Base-by-base conservation (phyloP, 805 yeast genomes). In the Sugiyamaella smithiae region DNA sequence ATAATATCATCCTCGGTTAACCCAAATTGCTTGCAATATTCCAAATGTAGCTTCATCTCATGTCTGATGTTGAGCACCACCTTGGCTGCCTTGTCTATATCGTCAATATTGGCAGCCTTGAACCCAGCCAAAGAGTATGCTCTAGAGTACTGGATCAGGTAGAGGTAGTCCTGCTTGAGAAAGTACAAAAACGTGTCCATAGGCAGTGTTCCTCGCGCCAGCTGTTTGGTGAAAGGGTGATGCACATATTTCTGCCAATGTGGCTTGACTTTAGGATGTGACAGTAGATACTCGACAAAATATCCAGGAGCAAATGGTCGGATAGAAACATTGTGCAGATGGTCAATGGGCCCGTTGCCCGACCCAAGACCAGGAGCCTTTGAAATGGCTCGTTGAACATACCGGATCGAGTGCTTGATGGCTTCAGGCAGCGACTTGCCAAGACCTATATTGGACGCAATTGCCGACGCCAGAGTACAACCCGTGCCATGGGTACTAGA, bases 401-500 rank as follows among this genome's bases (percentile, higher is more conserved):
- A 89, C 53, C 76, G 76, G 42, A 87, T 76, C 0, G 84, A 79
- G 17, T 73, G 67, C 6, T 72, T 71, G 5, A 85, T 76, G 0
- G 95, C 71, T 2, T 71, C 72, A 2, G 57, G 54, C 6, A 86
- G 58, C 0, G 69, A 28, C 29, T 61, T 55, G 0, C 82, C 83
- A 29, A 71, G 71, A 2, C 95, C 90, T 22, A 88, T 57, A 56
- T 85, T 80, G 1, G 93, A 81, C 0, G 93, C 82, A 53, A 89
- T 83, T 0, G 95, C 75, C 0, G 95, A 82, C 0, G 95, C 81
- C 44, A 89, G 70, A 0, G 96, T 85, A 66, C 97, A 89, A 1
- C 97, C 97, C 2, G 96, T 87, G 9, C 97, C 97, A 64, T 89
- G 97, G 1, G 87, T 80, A 59, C 83, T 78, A 1, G 66, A 64